These are phyloP conservation scores for Penicillium sp. DNA, from an alignment of 2,329 filamentous ascomycete species.

Conservation along the genomic window DNA sequence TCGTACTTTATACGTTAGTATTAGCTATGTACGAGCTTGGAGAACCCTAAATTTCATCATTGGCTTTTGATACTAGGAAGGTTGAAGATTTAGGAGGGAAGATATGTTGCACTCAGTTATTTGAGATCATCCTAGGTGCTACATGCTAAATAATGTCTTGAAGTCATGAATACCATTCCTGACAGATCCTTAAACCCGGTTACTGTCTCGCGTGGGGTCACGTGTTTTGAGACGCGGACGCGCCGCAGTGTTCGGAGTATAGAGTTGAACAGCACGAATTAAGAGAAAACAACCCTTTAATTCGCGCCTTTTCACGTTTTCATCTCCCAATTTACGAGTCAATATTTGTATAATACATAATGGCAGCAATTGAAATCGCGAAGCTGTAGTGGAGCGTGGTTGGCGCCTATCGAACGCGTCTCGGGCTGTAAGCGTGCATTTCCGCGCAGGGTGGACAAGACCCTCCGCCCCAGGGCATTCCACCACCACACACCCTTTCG, in stretches of 20 bases:
- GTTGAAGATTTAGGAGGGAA: background rate
- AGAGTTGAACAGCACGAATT: background rate
- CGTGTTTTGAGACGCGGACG: slow-evolving; percentile 10
- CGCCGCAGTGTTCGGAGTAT: slow-evolving; percentile 1
- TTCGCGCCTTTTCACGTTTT: slow-evolving; percentile 2
- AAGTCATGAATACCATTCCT: slow-evolving; percentile 4
- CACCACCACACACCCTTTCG: slow-evolving; percentile 30
- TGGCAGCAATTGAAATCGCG: slow-evolving; percentile 9
- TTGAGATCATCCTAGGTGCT: background rate
- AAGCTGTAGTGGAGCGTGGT: slow-evolving; percentile 32
- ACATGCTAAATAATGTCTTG: background rate
- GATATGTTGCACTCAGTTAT: background rate
- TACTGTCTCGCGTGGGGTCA: slow-evolving; percentile 10
- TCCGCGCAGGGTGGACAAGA: slow-evolving; percentile 36
- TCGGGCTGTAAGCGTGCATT: slow-evolving; percentile 41
- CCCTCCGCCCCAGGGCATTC: slow-evolving; percentile 36
- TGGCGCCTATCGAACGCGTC: slow-evolving; percentile 42
- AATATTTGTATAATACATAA: background rate
- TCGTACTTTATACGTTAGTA: background rate
- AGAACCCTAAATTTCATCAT: background rate
- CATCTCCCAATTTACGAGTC: background rate
- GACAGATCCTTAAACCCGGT: slow-evolving; percentile 4
- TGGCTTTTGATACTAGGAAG: background rate
- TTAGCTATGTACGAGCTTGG: background rate
- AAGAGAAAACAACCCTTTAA: background rate